Base-by-base conservation (phyloP, 2,329 filamentous ascomycete genomes). In the Neoascochyta sp. region DNA sequence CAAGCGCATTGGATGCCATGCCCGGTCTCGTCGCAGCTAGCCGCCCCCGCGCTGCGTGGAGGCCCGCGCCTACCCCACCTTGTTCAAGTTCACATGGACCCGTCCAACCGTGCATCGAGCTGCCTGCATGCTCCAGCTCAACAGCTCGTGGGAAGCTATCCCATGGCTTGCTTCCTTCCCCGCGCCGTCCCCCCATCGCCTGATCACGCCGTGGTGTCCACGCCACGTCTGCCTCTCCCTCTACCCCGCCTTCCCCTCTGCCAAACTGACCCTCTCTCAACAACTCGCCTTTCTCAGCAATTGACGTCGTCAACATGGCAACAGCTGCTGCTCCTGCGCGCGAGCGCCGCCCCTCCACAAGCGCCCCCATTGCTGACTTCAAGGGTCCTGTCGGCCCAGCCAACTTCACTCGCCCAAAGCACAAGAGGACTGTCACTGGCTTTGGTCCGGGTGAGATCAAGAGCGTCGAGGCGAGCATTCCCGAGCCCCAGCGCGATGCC, bases 351-450 rank as follows among this genome's bases (percentile, higher is more conserved):
- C 87, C 85, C 36, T 94, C 87, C 12, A 82, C 76, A 35, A 80
- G 83, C 46, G 86, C 86, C 50, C 89, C 89, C 25, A 81, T 95
- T 50, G 78, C 85, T 44, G 87, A 95, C 60, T 81, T 96, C 41
- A 75, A 86, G 63, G 89, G 88, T 45, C 82, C 86, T 11, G 79
- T 95, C 34, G 83, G 83, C n/a, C 87, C 88, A 22, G 35, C 39
- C 10, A 82, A 81, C 22, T 90, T 93, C 60, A 81, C 84, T 67
- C 79, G 92, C 39, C 92, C 92, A 24, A 98, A 96, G 70, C 92
- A 98, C 71, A 95, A 87, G 74, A 80, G 92, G 49, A 96, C 90
- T n/a, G 85, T 86, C 47, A 98, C 92, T 7, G 92, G 92, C 7
- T 92, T 96, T 59, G 89, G 88, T 18, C 76, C 88, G 16, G 73